Evolutionary conservation across 495 filamentous ascomycete genomes (phyloP), one percentile per base, ranked within the genome.

Genomic region (Penicillium argentinense): DNA sequence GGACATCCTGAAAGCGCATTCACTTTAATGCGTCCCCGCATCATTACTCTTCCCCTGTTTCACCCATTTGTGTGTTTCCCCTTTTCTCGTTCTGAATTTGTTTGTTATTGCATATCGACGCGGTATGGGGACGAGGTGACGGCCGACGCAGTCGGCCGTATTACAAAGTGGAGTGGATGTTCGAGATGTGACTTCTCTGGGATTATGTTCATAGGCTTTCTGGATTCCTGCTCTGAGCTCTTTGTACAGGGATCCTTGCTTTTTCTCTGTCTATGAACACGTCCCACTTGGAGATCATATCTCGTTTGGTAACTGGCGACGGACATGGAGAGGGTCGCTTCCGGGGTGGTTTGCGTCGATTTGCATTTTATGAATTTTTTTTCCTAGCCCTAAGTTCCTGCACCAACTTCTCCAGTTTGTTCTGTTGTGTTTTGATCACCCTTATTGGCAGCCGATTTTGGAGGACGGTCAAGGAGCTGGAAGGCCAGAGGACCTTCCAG

Each of bases 261-360:
- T 27, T 36, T 36, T 40, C 26, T 45, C 4, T 14, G 33, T 21
- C 33, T 36, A 9, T 36, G 16, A 21, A 21, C 17, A 22, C 21
- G 9, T 21, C 48, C 27, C 49, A 36, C 29, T 48, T 23, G 53
- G 33, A 32, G 42, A 43, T 28, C 17, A 39, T 40, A 16, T 48
- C 42, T 54, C 39, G 45, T 32, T 39, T 56, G 71, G 64, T 73
- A 53, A 28, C 42, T 72, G 72, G 71, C 69, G 72, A 73, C 57
- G 72, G 72, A 73, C 60, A 53, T 73, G 68, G 61, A 47, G 73
- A 74, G 72, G 72, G 71, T 72, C 71, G 72, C 72, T 72, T 73
- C 72, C 69, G 72, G 72, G 72, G 72, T 69, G 71, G 72, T 76
- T 58, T 69, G 59, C 67, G 69, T 73, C 72, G 59, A 66, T 65